Base-by-base conservation (phyloP, 116 monocot genomes). In the Trichopus zeylanicus region DNA sequence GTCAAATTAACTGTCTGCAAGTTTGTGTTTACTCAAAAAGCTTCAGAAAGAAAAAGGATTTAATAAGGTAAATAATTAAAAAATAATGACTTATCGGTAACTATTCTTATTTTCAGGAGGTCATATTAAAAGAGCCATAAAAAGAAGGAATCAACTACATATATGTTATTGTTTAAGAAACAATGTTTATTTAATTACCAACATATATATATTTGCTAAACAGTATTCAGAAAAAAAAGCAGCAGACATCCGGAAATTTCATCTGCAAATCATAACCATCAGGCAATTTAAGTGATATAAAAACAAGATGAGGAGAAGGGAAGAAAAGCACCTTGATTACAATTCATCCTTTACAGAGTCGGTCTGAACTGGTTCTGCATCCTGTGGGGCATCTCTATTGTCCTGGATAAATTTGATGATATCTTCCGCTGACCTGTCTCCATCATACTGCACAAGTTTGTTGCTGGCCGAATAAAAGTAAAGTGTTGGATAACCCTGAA, bases 401-500 rank as follows among this genome's bases (percentile, higher is more conserved):
- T 65, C 61, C 31, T 85, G 64, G 28, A 99, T 72, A 35, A 74
- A 99, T 15, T 74, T 53, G 31, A 92, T 80, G 58, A 99, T 80
- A 29, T 75, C 98, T 42, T 79, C 74, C 29, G 70, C 69, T 24
- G 88, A 75, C 52, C 92, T 85, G 21, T 42, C 85, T 2, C 81
- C 88, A 13, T 85, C 80, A 49, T 91, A 92, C 33, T 73, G 65
- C 35, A 70, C 15, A 25, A 85, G 35, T 56, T 91, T 84, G 31
- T 92, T 92, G 42, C 71, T 83, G 28, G 92, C 75, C 30, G 92
- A 76, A 31, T 55, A 60, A 23, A 99, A 91, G 46, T 82, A 91
- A 24, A 99, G 9, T 8, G 98, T 99, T 18, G 92, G 98, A 31
- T 78, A 91, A 15, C 92, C 92, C 27, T 57, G 48, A 33, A 99